Evolutionary conservation across 2,329 filamentous ascomycete genomes (phyloP).

Genomic region (Phyllachora maydis): DNA sequence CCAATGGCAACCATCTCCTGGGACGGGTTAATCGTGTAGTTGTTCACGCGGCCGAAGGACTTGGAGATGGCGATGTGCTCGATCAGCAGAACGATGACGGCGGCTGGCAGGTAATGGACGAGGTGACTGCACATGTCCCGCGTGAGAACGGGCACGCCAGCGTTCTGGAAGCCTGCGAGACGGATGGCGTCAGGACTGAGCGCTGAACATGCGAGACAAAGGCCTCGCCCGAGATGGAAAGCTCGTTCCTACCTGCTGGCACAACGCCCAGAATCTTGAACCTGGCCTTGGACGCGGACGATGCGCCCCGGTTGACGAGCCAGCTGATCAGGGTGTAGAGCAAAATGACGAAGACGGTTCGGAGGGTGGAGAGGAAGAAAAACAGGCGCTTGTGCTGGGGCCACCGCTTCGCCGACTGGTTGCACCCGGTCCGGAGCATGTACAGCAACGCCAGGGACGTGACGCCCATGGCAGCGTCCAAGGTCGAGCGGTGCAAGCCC

Average conservation of each 20-base stretch:
- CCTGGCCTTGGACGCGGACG: conserved; percentile 29
- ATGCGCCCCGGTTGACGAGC: conserved; percentile 53
- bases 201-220: background rate
- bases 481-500: conserved; percentile 38
- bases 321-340: conserved; percentile 86
- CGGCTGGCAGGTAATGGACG: conserved; percentile 53
- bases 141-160: conserved; percentile 51
- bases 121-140: conserved; percentile 46
- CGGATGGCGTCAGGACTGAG: conserved; percentile 4
- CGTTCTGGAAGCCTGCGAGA: conserved; percentile 52
- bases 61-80: conserved; percentile 97
- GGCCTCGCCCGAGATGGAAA: too few relatives aligned
- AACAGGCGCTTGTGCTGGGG: conserved; percentile 51
- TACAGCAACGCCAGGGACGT: conserved; percentile 65
- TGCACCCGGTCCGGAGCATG: conserved; percentile 46
- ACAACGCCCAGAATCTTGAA: conserved; percentile 62
- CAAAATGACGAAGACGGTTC: conserved; percentile 79
- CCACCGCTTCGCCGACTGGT: conserved; percentile 42
- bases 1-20: conserved; percentile 93
- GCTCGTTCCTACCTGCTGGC: conserved; percentile 39
- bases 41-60: conserved; percentile 88
- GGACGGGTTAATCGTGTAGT: conserved; percentile 87
- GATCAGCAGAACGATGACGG: conserved; percentile 84
- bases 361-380: conserved; percentile 82
- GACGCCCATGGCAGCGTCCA: conserved; percentile 83